Conservation (phyloP, 1,139 yeast genomes). For the Yamadazyma trypodendri region DNA sequence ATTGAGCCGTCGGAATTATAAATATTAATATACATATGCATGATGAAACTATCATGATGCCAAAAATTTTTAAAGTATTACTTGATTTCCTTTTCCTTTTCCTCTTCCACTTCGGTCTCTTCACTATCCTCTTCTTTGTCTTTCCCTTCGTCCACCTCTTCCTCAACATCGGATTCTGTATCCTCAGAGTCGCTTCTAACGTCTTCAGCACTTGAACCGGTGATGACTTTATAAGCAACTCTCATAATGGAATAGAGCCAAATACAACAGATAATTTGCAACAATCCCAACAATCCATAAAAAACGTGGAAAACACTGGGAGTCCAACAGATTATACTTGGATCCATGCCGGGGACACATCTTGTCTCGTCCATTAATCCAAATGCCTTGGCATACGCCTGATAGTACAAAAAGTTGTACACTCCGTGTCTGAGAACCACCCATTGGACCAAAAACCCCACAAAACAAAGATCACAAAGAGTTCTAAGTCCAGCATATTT, state of each 20-base stretch:
- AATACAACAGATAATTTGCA: conserved; percentile 63
- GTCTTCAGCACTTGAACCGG: conserved; percentile 77
- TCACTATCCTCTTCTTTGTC: conserved; percentile 5
- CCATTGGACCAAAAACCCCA: conserved; percentile 70
- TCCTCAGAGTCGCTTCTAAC: conserved; percentile 76
- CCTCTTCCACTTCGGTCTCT: conserved; percentile 7
- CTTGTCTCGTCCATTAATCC: conserved; percentile 37
- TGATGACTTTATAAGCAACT: conserved; percentile 67
- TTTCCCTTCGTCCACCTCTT: conserved; percentile 6
- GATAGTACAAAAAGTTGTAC: conserved; percentile 65
- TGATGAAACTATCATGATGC: neutral
- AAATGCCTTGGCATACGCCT: conserved; percentile 39
- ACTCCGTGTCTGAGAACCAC: conserved; percentile 68
- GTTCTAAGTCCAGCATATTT: conserved; percentile 64
- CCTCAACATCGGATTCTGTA: conserved; percentile 5
- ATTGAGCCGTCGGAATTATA: neutral
- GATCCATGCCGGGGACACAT: conserved; percentile 30
- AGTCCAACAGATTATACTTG: conserved; percentile 57
- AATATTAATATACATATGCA: conserved; percentile 8
- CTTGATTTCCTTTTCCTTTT: conserved; percentile 3
- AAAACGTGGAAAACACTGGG: conserved; percentile 50
- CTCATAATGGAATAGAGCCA: conserved; percentile 77
- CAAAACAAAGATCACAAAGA: conserved; percentile 69
- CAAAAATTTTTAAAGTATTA: neutral
- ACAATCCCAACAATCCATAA: conserved; percentile 55